Percentiles rank a stretch among this genome's conserved stretches.
These are phyloP conservation scores for Trypanosoma rangeli DNA, from an alignment of 208 protist genomes.

Conservation along the genomic window DNA sequence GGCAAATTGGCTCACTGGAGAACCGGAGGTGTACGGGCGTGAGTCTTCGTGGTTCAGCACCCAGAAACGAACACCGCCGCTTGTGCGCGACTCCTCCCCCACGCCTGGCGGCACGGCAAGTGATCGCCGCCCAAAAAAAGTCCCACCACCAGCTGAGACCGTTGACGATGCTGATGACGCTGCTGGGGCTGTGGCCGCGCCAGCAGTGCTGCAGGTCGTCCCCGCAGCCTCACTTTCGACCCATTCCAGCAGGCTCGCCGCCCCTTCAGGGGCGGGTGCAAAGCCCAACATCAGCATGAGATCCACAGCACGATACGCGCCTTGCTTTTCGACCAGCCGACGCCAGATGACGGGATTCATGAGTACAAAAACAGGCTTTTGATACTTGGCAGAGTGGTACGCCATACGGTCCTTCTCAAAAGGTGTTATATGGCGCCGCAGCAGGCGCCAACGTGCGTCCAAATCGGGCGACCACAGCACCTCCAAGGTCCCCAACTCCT, in stretches of 20 bases:
- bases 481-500: slow-evolving; percentile 15
- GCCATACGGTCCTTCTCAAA: slow-evolving; percentile 24
- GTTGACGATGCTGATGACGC: background rate
- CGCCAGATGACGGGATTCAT: slow-evolving; percentile 26
- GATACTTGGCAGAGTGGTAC: slow-evolving; percentile 24
- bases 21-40: slow-evolving; percentile 7
- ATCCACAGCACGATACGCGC: slow-evolving; percentile 22
- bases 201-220: background rate
- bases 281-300: slow-evolving; percentile 31
- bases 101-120: background rate
- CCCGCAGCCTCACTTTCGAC: slow-evolving; percentile 13
- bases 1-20: slow-evolving; percentile 20
- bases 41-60: slow-evolving; percentile 24
- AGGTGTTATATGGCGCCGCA: slow-evolving; percentile 23
- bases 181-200: background rate
- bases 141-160: background rate
- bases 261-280: slow-evolving; percentile 19
- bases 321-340: slow-evolving; percentile 21
- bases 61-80: slow-evolving; percentile 21
- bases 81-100: slow-evolving; percentile 8
- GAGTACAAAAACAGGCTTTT: slow-evolving; percentile 27
- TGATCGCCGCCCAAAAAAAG: background rate
- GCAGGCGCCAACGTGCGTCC: slow-evolving; percentile 24
- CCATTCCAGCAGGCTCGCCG: slow-evolving; percentile 11
- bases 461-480: slow-evolving; percentile 20